Base-by-base conservation (phyloP, 352 stramenopile genomes). In the Globisporangium viniferum region DNA sequence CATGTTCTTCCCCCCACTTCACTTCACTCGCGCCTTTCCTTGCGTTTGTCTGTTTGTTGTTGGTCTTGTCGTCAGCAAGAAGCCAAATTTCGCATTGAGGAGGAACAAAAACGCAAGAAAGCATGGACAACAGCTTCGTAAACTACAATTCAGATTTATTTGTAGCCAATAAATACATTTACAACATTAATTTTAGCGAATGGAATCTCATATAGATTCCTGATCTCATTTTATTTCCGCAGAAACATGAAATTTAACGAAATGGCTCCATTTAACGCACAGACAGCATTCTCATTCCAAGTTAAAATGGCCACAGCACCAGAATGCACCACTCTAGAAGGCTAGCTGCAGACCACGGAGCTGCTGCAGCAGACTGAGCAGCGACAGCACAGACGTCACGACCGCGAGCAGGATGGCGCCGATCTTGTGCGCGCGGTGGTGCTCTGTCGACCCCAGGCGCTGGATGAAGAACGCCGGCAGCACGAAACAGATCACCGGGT, bases 401-500 rank as follows among this genome's bases (percentile, higher is more conserved):
- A 89, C 33, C 33, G 84, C 83, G 66, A 92, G 67, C 5, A 72
- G 7, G 1, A 86, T 41, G 20, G 84, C 76, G 20, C 87, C 66
- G 48, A 74, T 39, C 48, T 93, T 88, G 24, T 86, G 77, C 9
- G 63, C 57, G 18, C 68, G 63, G 56, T 88, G 77, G 56, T 44
- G 64, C 15, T 76, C 67, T 33, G 75, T 58, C 4, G 68, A 68
- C 18, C 83, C 85, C 5, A 94, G 64, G 22, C 80, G 78, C 31
- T 78, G 68, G 64, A 93, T 75, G 67, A 94, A 95, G 60, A 89
- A 93, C 24, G 88, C 84, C 15, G 89, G 89, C n/a, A 97, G 73
- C 57, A 95, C 70, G 69, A 94, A 97, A 73, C 89, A 95, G 69
- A 97, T 95, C 62, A 89, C 72, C 3, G 89, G 89, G 75, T 97